Evolutionary conservation across 371 early-diverging fungal genomes (phyloP), one percentile per base, ranked within the genome.

Genomic region (Saksenaea vasiformis): DNA sequence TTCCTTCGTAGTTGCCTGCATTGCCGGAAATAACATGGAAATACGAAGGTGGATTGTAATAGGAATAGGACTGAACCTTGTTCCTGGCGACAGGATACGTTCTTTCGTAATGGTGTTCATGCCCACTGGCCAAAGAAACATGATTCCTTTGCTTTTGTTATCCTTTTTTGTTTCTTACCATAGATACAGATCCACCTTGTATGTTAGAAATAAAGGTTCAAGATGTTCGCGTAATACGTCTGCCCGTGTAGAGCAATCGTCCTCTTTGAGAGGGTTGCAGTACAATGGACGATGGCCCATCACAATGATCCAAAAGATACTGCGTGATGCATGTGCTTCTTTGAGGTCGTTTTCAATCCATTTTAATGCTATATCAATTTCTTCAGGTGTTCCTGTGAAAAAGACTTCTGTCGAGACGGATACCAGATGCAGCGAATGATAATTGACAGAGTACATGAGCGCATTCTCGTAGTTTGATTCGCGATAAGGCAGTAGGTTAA

Each of bases 91-190:
- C 39, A 11, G 75, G 72, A 24, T 56, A 72, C 19, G 65, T 75
- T 1, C 75, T 61, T 51, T 75, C 72, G 34, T 75, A 75, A 35
- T 67, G 64, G 54, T 75, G 75, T 5, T 61, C 47, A 36, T 75
- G 75, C 0, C 75, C 75, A 59, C 70, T 70, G 5, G 24, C n/a
- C n/a, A n/a, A n/a, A n/a, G n/a, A n/a, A n/a, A n/a, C 10, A 47
- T 22, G n/a, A 37, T 14, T 19, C 28, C 37, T 17, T 3, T 31
- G n/a, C 8, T 10, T 13, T 7, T n/a, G 39, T 34, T 13, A 35
- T 54, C 19, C 24, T 14, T 55, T 22, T 14, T 10, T 38, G 22
- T 15, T 54, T 35, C 37, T 56, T 67, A 58, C 67, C 62, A 61
- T 24, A 68, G 60, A 37, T 68, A 68, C 26, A 64, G 22, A 39